Evolutionary conservation across 352 stramenopile genomes (phyloP), one percentile per base, ranked within the genome.

Genomic region (Pythium guiyangense): DNA sequence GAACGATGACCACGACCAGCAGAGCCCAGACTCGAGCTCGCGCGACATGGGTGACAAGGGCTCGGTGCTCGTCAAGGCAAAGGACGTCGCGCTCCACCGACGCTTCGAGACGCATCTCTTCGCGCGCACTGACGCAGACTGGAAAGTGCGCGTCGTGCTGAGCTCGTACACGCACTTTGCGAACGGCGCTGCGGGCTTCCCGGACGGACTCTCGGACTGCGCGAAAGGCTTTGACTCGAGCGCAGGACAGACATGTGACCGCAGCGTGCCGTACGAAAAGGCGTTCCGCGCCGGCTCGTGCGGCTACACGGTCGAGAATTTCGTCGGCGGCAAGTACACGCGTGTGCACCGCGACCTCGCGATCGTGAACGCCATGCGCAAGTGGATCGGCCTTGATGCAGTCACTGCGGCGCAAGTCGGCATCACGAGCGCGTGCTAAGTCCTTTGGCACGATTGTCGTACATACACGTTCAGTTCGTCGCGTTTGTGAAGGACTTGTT

Each of bases 1-100:
- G 56, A 91, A 90, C 59, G 81, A 90, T 34, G 79, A 89, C 58
- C 73, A 84, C 57, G 81, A 91, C 64, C 81, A 91, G 54, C 77
- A 91, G 49, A 67, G 61, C 45, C 62, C 68, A 0, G 79, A 73
- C 18, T 86, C 73, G 9, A 2, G 31, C 8, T 68, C 77, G 17
- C 75, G 80, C 5, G 64, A 82, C 35, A 91, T 91, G 80, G 66
- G 70, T 0, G 61, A 73, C 44, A 62, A 70, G 31, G 80, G 79
- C 3, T 88, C 73, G 3, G 62, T 91, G 0, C 60, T 89, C 12
- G 59, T 91, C 43, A 79, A 77, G 48, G 67, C 69, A 37, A 73
- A 77, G 49, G 53, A 84, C 50, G 76, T 87, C 6, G 54, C n/a
- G 9, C 59, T 46, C 11, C 79, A 91, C 56, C 74, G 75, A 42